A percentile compares a stretch with the other conserved stretches of the same genome.
Conservation (phyloP, 176 grass and related monocot genomes). For the Rhynchospora tenuis region DNA sequence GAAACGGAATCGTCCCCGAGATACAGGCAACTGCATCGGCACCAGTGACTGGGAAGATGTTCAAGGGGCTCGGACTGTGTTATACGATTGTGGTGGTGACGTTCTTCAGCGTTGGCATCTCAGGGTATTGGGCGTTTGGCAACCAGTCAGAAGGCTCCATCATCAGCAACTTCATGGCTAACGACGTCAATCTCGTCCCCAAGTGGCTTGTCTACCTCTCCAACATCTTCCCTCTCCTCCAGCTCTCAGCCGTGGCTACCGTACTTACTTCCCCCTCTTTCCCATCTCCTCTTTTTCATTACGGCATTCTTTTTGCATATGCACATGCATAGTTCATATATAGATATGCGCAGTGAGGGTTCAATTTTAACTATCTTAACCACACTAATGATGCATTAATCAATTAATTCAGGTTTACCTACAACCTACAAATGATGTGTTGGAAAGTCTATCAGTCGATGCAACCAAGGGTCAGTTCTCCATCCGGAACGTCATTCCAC, state of each 20-base stretch:
- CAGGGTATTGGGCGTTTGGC: slow-evolving; percentile 85
- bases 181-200: slow-evolving; percentile 42
- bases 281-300: not conserved
- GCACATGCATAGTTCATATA: too few species aligned
- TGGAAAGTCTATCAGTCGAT: slow-evolving; percentile 77
- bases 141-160: slow-evolving; percentile 47
- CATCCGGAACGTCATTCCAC: slow-evolving; percentile 50
- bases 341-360: not conserved
- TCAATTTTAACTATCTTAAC: not conserved
- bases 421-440: slow-evolving; percentile 76
- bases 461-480: slow-evolving; percentile 46
- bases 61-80: slow-evolving; percentile 66
- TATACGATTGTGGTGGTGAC: slow-evolving; percentile 57
- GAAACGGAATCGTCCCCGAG: slow-evolving; percentile 74
- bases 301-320: not conserved
- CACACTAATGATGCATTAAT: not conserved
- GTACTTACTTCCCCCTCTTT: slow-evolving; percentile 14
- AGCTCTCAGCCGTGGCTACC: slow-evolving; percentile 50
- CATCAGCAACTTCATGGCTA: slow-evolving; percentile 56
- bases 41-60: slow-evolving; percentile 83
- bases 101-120: slow-evolving; percentile 79
- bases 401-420: slow-evolving; percentile 49
- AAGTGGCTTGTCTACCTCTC: slow-evolving; percentile 48
- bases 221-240: slow-evolving; percentile 64
- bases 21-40: slow-evolving; percentile 45